Evolutionary conservation across 768 basidiomycete species (phyloP).

Genomic region (Phylloporus arenicola): DNA sequence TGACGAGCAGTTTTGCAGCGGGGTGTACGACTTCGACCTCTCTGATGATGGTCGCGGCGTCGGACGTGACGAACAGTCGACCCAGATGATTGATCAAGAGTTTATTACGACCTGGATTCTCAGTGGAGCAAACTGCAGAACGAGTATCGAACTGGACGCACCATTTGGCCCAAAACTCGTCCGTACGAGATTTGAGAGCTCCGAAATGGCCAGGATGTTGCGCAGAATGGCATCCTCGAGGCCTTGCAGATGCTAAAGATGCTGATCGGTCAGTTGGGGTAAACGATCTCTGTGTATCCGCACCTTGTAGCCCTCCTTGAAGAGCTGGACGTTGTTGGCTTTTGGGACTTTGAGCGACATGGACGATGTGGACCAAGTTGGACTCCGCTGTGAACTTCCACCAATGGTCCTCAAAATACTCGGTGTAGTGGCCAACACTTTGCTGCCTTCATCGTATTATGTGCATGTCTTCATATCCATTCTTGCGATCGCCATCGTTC

Average conservation of each 20-base stretch:
- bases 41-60: conserved; percentile 97
- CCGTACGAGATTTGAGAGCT: conserved; percentile 89
- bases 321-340: conserved; percentile 80
- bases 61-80: conserved; percentile 92
- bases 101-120: conserved; percentile 80
- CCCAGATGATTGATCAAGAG: conserved; percentile 97
- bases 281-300: conserved; percentile 2
- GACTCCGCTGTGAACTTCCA: neutral
- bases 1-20: conserved; percentile 97
- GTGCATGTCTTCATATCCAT: conserved; percentile 46
- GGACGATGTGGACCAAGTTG: conserved; percentile 7
- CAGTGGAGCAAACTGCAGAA: neutral
- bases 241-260: conserved; percentile 66
- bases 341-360: conserved; percentile 97
- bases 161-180: conserved; percentile 97
- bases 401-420: conserved; percentile 53
- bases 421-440: conserved; percentile 33
- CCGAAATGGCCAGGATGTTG: conserved; percentile 94
- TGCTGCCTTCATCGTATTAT: conserved; percentile 56
- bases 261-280: conserved; percentile 4
- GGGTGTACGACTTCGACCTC: conserved; percentile 99
- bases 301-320: conserved; percentile 98
- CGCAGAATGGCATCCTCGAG: conserved; percentile 96
- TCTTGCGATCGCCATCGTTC: conserved; percentile 42
- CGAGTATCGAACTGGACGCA: conserved; percentile 33